Evolutionary conservation across 495 filamentous ascomycete genomes (phyloP), one percentile per base, ranked within the genome.

Genomic region (Delitschia confertaspora): DNA sequence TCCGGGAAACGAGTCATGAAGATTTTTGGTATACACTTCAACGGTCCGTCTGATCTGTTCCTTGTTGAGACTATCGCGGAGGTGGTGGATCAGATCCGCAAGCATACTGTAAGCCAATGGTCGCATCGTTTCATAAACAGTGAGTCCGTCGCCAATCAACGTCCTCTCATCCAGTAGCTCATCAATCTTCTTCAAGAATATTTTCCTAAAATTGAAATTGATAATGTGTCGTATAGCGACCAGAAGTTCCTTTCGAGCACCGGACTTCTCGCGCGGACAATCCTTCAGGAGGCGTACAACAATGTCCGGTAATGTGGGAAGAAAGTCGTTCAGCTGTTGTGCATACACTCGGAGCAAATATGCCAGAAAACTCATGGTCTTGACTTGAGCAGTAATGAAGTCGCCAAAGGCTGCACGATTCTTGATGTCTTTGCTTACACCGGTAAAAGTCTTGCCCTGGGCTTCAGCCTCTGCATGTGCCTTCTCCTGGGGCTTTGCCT

Each of bases 331-430:
- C 0, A 99, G 70, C 43, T 94, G 85, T 29, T 83, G 77, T 13
- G 87, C 79, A 60, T 95, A 95, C 27, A 88, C 79, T 18, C 93
- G 73, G 19, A 99, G 72, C 3, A 99, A 67, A 61, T 96, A 99
- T 0, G 93, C 93, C 51, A 99, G 64, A 57, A 99, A 99, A 52
- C 86, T 94, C 93, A 99, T 96, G 0, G 91, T 96, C 72, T 99
- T 99, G 31, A 99, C 91, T 63, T 99, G 93, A 0, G 87, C 88
- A 0, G 85, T 95, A 40, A 99, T 89, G 46, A 99, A 88, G 45
- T 99, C 93, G 2, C 93, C 93, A 67, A 95, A 99, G 4, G 89
- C 93, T 14, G 82, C 80, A 16, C 91, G 70, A 55, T 95, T 94
- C 64, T 86, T 88, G 51, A 99, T 95, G 44, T 89, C 85, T 25